phyloP scores from a whole-genome alignment of 306 rosid species.

The Cucumis sativus region Cucumber_9930_V3 NC_026655.2:614501-615000 shows the following conservation, averaged over 20 bases:
- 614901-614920: not conserved
- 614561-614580: not conserved
- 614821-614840: not conserved
- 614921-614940: not conserved
- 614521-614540: conserved; percentile 51
- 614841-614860: not conserved
- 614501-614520: conserved; percentile 25
- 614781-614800: not conserved
- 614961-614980: conserved; percentile 1
- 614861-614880: conserved; percentile 9
- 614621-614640: conserved; percentile 65
- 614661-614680: conserved; percentile 76
- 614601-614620: conserved; percentile 10
- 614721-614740: conserved; percentile 93
- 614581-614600: conserved; percentile 17
- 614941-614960: not conserved
- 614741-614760: conserved; percentile 93
- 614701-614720: conserved; percentile 68
- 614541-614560: conserved; percentile 29
- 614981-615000: not conserved
- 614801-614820: not conserved
- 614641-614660: conserved; percentile 48
- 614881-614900: conserved; percentile 1
- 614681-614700: conserved; percentile 73
- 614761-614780: conserved; percentile 38